These are phyloP conservation scores for Acorus gramineus DNA, from an alignment of 106 monocot species.

Conservation along the genomic window DNA sequence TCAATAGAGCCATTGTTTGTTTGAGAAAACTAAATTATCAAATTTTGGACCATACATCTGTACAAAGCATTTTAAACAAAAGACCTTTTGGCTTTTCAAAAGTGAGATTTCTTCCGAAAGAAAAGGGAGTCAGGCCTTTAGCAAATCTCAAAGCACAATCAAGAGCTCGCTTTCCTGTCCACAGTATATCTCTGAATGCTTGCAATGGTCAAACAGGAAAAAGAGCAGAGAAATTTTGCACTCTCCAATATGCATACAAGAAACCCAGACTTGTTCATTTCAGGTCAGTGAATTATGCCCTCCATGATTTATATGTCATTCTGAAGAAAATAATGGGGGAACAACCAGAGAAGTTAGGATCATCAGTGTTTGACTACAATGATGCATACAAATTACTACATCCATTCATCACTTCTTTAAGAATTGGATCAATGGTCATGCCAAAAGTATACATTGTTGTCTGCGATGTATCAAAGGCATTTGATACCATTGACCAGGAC, in stretches of 20 bases:
- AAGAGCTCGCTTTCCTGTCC: slow-evolving; percentile 3
- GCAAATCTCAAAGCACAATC: slow-evolving; percentile 58
- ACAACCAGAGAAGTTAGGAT: slow-evolving; percentile 49
- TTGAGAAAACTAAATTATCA: slow-evolving; percentile 38
- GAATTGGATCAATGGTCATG: slow-evolving; percentile 12
- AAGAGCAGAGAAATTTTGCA: neutral
- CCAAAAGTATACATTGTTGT: slow-evolving; percentile 67
- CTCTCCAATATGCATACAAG: neutral
- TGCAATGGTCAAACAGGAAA: neutral
- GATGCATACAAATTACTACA: slow-evolving; percentile 49
- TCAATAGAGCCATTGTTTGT: slow-evolving; percentile 14
- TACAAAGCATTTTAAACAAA: slow-evolving; percentile 12
- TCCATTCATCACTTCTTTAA: slow-evolving; percentile 36
- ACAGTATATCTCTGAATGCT: neutral
- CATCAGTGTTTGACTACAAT: slow-evolving; percentile 88
- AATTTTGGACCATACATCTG: slow-evolving; percentile 14
- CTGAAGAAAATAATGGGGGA: slow-evolving; percentile 46
- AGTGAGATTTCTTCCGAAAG: slow-evolving; percentile 81
- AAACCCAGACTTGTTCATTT: slow-evolving; percentile 9
- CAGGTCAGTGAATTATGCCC: slow-evolving; percentile 58
- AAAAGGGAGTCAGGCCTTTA: slow-evolving; percentile 41
- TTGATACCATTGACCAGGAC: slow-evolving; percentile 79
- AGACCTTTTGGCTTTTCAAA: slow-evolving; percentile 71
- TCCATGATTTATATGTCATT: slow-evolving; percentile 42
- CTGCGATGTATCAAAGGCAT: slow-evolving; percentile 89